phyloP scores from a whole-genome alignment of 164 flowering plant species.

The Liquidambar formosana region DNA sequence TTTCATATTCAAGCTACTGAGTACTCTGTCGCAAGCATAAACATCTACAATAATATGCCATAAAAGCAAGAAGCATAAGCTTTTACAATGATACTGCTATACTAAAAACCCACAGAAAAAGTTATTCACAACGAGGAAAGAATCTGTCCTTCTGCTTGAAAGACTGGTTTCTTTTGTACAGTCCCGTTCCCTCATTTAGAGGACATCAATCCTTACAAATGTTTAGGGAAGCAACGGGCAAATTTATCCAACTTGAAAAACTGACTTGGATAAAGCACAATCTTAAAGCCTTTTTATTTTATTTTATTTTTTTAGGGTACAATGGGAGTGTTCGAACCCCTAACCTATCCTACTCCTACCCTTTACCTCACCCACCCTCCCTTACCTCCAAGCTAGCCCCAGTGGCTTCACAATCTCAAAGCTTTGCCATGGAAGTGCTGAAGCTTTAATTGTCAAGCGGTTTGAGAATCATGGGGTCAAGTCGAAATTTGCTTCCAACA shows the following conservation, averaged over 20 bases:
- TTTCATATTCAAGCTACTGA: no score
- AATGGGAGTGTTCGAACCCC: no score
- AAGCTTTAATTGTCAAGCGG: not conserved
- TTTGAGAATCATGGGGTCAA: slow-evolving; percentile 37
- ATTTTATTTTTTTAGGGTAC: no score
- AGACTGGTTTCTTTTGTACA: not conserved
- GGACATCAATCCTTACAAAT: not conserved
- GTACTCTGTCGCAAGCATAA: no score
- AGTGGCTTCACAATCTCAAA: not conserved
- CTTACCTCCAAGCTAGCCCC: not conserved
- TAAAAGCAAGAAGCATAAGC: no score
- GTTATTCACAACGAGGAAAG: not conserved
- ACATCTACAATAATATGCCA: no score
- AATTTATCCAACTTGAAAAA: not conserved
- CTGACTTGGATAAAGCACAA: not conserved
- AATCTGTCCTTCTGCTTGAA: not conserved
- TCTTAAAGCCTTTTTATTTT: no score
- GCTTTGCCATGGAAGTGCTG: no score
- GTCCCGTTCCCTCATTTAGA: not conserved
- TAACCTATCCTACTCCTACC: no score
- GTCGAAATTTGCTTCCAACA: slow-evolving; percentile 66
- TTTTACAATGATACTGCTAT: no score
- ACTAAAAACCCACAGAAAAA: no score
- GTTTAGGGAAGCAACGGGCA: not conserved
- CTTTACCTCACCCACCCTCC: no score